Base-by-base conservation (phyloP, 2,329 filamentous ascomycete species). In the Talaromyces sp. region DNA sequence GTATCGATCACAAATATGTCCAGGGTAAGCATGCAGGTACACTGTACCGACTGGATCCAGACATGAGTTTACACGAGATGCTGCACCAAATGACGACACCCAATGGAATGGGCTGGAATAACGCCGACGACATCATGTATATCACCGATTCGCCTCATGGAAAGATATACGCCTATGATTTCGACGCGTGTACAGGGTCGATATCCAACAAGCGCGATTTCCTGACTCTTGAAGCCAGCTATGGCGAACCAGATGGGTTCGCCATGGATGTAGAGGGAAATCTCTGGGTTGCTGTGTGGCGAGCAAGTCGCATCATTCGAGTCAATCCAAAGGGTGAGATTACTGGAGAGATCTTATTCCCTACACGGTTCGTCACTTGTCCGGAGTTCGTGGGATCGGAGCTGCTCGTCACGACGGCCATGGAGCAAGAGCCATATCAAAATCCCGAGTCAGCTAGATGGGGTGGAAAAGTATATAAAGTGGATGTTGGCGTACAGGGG, bases 281-380 rank as follows among this genome's bases (percentile, higher is more conserved):
- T 79, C 84, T 97, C 72, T 97, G 94, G 93, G 89, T 91, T 67
- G 91, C 92, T 7, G 83, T 95, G n/a, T 95, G 92, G 74, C 92
- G 92, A 63, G 91, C 90, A 68, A 82, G 86, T 66, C 86, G 87
- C 67, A 91, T 97, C 27, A 80, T 96, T 69, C 87, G 90, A 75
- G 89, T 97, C 72, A 87, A 85, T 58, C 86, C 88, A 4, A 77
- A 84, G 60, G 92, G 92, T 2, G 81, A 88, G 72, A 78, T 96
- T 34, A 82, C 93, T 5, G 92, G 91, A 6, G 86, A 92, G 79
- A 83, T 97, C 68, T 83, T 81, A 64, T 80, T 96, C 69, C 92
- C 93, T 4, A 96, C 93, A 13, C 84, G 84, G 67, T 91, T 92
- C 77, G 86, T 92, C 69, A 95, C 92, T 7, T 97, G 93, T 78